These are phyloP conservation scores for Pterocarpus macrocarpus DNA, from an alignment of 306 rosid genomes.

Conservation along the genomic window DNA sequence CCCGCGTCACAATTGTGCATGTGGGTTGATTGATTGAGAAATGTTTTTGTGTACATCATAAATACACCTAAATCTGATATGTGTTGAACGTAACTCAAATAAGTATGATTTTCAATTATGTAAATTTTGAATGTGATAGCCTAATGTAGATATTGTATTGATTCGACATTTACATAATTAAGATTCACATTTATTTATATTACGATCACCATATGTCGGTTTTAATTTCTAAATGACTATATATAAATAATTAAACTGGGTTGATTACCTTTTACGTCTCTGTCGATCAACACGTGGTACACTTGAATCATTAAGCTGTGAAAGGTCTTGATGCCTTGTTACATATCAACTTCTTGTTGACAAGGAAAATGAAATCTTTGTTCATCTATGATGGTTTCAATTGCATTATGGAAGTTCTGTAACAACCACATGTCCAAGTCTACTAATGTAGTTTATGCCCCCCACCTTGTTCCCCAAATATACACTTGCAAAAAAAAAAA, in stretches of 20 bases:
- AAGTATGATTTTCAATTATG: too few relatives aligned
- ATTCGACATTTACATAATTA: too few relatives aligned
- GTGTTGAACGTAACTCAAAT: too few relatives aligned
- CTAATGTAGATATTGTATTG: too few relatives aligned
- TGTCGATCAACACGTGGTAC: background rate
- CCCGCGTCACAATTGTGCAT: background rate
- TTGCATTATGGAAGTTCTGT: conserved; percentile 7
- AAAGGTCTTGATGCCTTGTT: background rate
- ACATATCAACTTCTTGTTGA: conserved; percentile 32
- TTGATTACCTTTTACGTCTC: too few relatives aligned
- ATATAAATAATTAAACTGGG: too few relatives aligned
- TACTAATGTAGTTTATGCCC: background rate
- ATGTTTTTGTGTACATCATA: too few relatives aligned
- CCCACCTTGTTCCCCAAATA: background rate
- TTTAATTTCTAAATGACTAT: too few relatives aligned
- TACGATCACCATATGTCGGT: too few relatives aligned
- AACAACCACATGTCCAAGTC: conserved; percentile 26
- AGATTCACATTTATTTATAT: too few relatives aligned
- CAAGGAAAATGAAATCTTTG: conserved; percentile 30
- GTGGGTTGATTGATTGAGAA: background rate
- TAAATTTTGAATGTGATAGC: too few relatives aligned
- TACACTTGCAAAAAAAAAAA: background rate
- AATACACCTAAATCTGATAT: too few relatives aligned
- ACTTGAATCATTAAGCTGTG: background rate
- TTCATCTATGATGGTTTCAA: background rate